Evolutionary conservation across 192 early-diverging fungal species (phyloP).

Genomic region (Coemansia sp.): DNA sequence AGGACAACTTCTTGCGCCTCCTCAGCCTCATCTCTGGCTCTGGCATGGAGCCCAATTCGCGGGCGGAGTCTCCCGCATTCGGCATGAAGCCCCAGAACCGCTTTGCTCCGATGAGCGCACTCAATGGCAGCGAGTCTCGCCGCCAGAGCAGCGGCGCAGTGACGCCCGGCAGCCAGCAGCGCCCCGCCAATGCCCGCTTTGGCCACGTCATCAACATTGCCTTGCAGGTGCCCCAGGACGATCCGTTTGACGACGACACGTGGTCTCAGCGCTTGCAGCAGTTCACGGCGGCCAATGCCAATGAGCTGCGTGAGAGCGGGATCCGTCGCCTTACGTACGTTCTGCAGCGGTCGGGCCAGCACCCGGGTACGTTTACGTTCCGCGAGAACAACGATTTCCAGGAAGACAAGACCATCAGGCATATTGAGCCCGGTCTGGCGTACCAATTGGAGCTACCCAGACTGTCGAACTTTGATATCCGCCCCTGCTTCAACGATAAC

Average conservation of each 20-base stretch:
- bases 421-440: slow-evolving; percentile 97
- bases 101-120: slow-evolving; percentile 51
- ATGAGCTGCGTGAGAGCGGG: slow-evolving; percentile 66
- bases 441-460: slow-evolving; percentile 95
- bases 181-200: slow-evolving; percentile 31
- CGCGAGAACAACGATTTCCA: slow-evolving; percentile 78
- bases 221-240: slow-evolving; percentile 60
- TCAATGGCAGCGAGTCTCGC: slow-evolving; percentile 12
- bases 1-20: slow-evolving; percentile 59
- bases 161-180: slow-evolving; percentile 14
- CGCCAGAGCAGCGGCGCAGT: slow-evolving; percentile 24
- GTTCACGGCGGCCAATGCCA: slow-evolving; percentile 61
- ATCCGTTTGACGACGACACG: slow-evolving; percentile 67
- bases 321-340: slow-evolving; percentile 91
- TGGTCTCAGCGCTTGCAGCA: slow-evolving; percentile 63
- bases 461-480: slow-evolving; percentile 92
- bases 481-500: slow-evolving; percentile 92
- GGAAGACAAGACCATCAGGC: slow-evolving; percentile 94
- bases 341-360: slow-evolving; percentile 76
- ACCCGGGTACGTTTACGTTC: slow-evolving; percentile 95
- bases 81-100: slow-evolving; percentile 23
- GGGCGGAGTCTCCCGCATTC: slow-evolving; percentile 46
- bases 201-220: slow-evolving; percentile 88
- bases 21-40: slow-evolving; percentile 59
- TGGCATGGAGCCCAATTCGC: slow-evolving; percentile 43